phyloP scores from a whole-genome alignment of 331 rosid genomes.

The Rhamnella rubrinervis region DNA sequence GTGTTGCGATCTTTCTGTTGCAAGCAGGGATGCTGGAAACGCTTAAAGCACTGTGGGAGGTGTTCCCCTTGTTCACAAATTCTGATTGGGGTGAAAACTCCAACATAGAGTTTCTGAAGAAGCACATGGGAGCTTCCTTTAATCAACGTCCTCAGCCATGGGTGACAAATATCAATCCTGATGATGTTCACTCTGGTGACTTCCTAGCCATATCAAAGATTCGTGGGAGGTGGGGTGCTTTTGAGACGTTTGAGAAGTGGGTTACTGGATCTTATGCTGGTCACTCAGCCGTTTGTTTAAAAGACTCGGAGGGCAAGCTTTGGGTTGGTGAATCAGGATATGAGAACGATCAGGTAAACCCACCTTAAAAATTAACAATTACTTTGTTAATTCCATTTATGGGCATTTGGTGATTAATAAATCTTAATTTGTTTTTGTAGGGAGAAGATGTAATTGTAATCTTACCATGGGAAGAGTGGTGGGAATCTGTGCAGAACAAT shows the following conservation, averaged over 20 bases:
- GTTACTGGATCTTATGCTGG: conserved; percentile 98
- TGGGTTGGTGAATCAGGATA: conserved; percentile 99
- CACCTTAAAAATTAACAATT: background rate
- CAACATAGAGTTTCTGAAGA: conserved; percentile 68
- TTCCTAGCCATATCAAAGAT: conserved; percentile 95
- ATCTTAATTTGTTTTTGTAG: conserved; percentile 33
- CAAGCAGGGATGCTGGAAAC: conserved; percentile 93
- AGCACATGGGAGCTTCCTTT: conserved; percentile 86
- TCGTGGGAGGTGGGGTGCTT: conserved; percentile 99
- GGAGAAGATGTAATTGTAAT: conserved; percentile 83
- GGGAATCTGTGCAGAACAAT: conserved; percentile 77
- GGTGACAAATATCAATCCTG: conserved; percentile 63
- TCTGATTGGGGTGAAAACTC: conserved; percentile 90
- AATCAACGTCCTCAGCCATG: conserved; percentile 79
- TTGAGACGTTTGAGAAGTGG: conserved; percentile 96
- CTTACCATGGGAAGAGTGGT: conserved; percentile 96
- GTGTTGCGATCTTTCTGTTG: conserved; percentile 91
- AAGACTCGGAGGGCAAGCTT: conserved; percentile 84
- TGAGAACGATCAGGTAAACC: conserved; percentile 72
- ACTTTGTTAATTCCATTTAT: too few relatives aligned
- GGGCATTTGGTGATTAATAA: too few relatives aligned
- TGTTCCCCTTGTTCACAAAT: conserved; percentile 85
- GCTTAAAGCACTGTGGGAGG: conserved; percentile 78
- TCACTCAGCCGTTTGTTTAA: conserved; percentile 92
- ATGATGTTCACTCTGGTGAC: conserved; percentile 93